Evolutionary conservation across 148 eudicot genomes (phyloP), one percentile per base, ranked within the genome.

Genomic region (Fagopyrum homotropicum): DNA sequence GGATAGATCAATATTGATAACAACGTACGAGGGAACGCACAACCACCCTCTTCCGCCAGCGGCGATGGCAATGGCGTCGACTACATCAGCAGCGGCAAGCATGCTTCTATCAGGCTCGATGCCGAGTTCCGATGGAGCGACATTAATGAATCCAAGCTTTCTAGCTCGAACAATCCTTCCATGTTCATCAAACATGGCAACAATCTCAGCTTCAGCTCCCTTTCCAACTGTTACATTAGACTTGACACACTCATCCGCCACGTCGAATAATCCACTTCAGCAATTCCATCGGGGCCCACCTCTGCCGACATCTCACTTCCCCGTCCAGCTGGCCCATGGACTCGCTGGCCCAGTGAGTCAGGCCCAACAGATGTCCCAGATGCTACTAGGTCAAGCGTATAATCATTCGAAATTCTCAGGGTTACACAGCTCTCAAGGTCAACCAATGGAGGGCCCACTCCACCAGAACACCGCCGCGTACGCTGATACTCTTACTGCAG

Each of bases 151-250:
- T 82, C 89, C 92, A 9, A 88, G 87, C 74, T 82, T 91, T 76
- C 83, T 89, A 45, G 92, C 98, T 14, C 82, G 94, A 52, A 77
- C 98, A 7, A 84, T 90, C n/a, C 88, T 93, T 46, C 92, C 96
- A 5, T 82, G 85, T 73, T 88, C 96, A 4, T 81, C 98, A 16
- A 93, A 82, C 84, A 85, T 93, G 86, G 96, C 98, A 0, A 86
- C 98, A 73, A 93, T 93, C 54, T 93, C 98, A 11, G 98, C 98
- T 9, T 91, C 98, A 4, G 97, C 98, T 4, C 98, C 97, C 12
- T 93, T 89, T 43, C 98, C 98, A 66, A 93, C 98, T 0, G 90
- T 93, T 9, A 93, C 98, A 73, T 76, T 93, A 46, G 98, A 93
- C 86, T 82, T 93, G 7, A 93, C 98, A 4, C 92, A 86, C 15